Evolutionary conservation across 768 basidiomycete genomes (phyloP).

Genomic region (Leccinum subtestaceum): DNA sequence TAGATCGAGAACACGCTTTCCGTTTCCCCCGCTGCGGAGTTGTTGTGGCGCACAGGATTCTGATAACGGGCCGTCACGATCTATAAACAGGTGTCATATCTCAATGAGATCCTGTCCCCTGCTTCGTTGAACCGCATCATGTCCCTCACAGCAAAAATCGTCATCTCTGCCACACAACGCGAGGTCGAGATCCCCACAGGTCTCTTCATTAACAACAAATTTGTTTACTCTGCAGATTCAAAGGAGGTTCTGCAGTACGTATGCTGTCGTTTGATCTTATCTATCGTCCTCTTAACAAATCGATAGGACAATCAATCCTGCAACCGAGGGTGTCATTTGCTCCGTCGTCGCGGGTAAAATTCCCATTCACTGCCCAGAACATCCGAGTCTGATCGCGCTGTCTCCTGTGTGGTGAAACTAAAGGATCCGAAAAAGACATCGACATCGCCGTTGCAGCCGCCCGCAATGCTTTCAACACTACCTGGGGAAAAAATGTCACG

Average conservation of each 20-base stretch:
- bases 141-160: constrained; percentile 42
- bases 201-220: constrained; percentile 90
- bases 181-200: constrained; percentile 70
- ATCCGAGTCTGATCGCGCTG: background rate
- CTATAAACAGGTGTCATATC: constrained; percentile 11
- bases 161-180: constrained; percentile 43
- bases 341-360: constrained; percentile 59
- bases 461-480: constrained; percentile 75
- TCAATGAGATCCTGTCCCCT: background rate
- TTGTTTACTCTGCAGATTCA: constrained; percentile 73
- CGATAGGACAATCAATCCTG: constrained; percentile 71
- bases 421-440: constrained; percentile 73
- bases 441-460: constrained; percentile 83
- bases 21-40: constrained; percentile 1
- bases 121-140: constrained; percentile 42
- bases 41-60: constrained; percentile 3
- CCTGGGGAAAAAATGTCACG: constrained; percentile 89
- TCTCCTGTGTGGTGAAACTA: constrained; percentile 2
- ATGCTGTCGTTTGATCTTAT: constrained; percentile 3
- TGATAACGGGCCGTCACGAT: constrained; percentile 3
- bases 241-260: constrained; percentile 61
- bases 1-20: background rate
- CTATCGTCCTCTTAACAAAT: constrained; percentile 14
- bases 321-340: constrained; percentile 73
- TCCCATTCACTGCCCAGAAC: background rate